phyloP scores from a whole-genome alignment of 129 eudicot genomes.

The Pseudognaphalium luteoalbum region DNA sequence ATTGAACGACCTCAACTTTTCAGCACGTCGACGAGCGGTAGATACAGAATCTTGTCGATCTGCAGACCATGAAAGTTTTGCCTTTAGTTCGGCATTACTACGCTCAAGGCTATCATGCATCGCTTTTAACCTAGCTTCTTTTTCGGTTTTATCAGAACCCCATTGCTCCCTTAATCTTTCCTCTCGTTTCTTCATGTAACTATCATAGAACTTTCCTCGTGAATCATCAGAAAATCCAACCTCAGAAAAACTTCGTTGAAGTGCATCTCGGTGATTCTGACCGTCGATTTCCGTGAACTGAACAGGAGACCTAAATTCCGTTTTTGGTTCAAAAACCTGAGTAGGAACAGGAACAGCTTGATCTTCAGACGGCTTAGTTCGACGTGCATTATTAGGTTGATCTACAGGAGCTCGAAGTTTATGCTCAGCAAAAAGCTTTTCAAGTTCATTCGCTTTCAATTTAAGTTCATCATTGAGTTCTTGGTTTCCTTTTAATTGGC shows the following conservation, averaged over 20 bases:
- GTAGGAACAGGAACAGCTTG: slow-evolving; percentile 21
- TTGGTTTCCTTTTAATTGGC: slow-evolving; percentile 82
- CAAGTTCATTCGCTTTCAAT: slow-evolving; percentile 92
- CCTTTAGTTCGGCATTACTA: slow-evolving; percentile 71
- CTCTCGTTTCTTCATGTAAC: slow-evolving; percentile 81
- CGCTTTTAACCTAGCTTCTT: slow-evolving; percentile 86
- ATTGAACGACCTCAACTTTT: slow-evolving; percentile 67
- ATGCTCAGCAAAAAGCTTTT: slow-evolving; percentile 93
- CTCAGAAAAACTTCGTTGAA: slow-evolving; percentile 47
- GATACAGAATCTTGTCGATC: slow-evolving; percentile 56
- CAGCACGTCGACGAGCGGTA: slow-evolving; percentile 67
- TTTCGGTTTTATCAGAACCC: slow-evolving; percentile 75
- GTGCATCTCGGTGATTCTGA: slow-evolving; percentile 46
- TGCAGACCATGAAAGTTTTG: slow-evolving; percentile 61
- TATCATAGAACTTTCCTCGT: slow-evolving; percentile 69
- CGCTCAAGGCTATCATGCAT: slow-evolving; percentile 78
- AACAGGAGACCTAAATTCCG: slow-evolving; percentile 35
- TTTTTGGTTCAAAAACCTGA: slow-evolving; percentile 28
- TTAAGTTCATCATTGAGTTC: slow-evolving; percentile 86
- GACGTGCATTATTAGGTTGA: slow-evolving; percentile 49
- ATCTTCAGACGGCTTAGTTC: slow-evolving; percentile 64
- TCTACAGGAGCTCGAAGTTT: slow-evolving; percentile 83
- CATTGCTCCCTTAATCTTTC: slow-evolving; percentile 81
- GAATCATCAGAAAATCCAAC: slow-evolving; percentile 54
- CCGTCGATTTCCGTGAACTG: slow-evolving; percentile 35